Base-by-base conservation (phyloP, 1,139 yeast species). In the Fermentozyma sake region DNA sequence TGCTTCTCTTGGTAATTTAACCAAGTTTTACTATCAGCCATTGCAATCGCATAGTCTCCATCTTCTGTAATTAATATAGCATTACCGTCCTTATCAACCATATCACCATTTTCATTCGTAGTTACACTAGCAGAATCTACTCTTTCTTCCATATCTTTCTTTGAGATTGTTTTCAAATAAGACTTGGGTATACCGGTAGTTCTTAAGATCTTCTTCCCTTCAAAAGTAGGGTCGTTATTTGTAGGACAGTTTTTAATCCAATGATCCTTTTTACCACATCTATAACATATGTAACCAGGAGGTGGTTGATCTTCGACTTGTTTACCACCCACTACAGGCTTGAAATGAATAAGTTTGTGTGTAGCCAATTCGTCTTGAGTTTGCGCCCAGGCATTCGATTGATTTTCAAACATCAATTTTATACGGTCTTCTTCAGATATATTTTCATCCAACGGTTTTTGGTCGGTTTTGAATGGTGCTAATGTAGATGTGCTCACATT, bases 181-280 rank as follows among this genome's bases (percentile, higher is more conserved):
- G 94, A 81, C 54, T 83, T 81, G 4, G 99, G 99, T 48, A 91
- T 91, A 76, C 99, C 99, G 0, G 98, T 91, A 0, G 97, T 89
- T 46, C 95, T 73, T 48, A 86, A 79, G 27, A 91, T 81, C 39
- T 94, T 72, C 49, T 84, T 85, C 16, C 95, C 95, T 50, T 91
- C 97, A 71, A 87, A 87, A 44, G 78, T 83, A 4, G 96, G 95
- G 55, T 91, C 98, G 31, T 76, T 77, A 44, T 84, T 83, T 2
- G 95, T 86, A 1, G 98, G 98, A 61, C 98, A 91, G 42, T 87
- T 86, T 47, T 84, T 84, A 38, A 93, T 89, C 91, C 95, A 89
- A 55, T 91, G 99, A 38, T 91, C 96, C 54, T 87, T 85, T 26
- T 85, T 87, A 28, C 98, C 98, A 62, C 99, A 91, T 51, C 96